These are phyloP conservation scores for Fusarium armeniacum DNA, from an alignment of 2,329 filamentous ascomycete genomes.

Conservation along the genomic window DNA sequence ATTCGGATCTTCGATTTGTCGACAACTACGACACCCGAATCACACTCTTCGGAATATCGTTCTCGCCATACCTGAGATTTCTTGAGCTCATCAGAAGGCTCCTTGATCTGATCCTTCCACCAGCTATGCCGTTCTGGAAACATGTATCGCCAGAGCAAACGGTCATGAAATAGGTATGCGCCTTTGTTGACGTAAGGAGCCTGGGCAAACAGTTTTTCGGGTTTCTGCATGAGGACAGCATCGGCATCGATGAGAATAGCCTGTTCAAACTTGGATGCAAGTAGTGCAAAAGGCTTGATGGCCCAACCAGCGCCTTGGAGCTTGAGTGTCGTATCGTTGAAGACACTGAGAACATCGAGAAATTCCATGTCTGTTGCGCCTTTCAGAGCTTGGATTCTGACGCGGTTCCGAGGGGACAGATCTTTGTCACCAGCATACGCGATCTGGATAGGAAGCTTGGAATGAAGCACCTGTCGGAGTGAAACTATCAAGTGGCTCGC, in stretches of 20 bases:
- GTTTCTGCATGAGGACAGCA: slow-evolving; percentile 56
- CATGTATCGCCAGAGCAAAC: slow-evolving; percentile 54
- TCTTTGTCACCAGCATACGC: slow-evolving; percentile 55
- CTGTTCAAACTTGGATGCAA: slow-evolving; percentile 55
- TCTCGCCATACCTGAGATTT: slow-evolving; percentile 56
- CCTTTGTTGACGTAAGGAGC: slow-evolving; percentile 51
- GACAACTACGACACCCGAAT: slow-evolving; percentile 58
- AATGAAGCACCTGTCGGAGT: slow-evolving; percentile 48
- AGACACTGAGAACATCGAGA: slow-evolving; percentile 52
- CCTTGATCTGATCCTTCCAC: slow-evolving; percentile 55
- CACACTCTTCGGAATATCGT: slow-evolving; percentile 58
- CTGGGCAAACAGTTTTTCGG: slow-evolving; percentile 53
- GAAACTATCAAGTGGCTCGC: slow-evolving; percentile 54
- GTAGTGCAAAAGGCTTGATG: slow-evolving; percentile 57
- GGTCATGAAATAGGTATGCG: slow-evolving; percentile 58
- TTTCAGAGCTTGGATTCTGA: slow-evolving; percentile 31
- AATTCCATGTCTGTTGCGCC: slow-evolving; percentile 46
- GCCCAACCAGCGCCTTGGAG: slow-evolving; percentile 55
- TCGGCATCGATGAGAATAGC: slow-evolving; percentile 58
- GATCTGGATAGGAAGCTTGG: slow-evolving; percentile 54
- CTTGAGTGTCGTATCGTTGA: slow-evolving; percentile 51
- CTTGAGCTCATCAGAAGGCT: slow-evolving; percentile 51
- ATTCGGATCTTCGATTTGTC: slow-evolving; percentile 56
- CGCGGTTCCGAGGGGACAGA: slow-evolving; percentile 45
- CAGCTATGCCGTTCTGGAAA: slow-evolving; percentile 53